These are phyloP conservation scores for Guadua angustifolia DNA, from an alignment of 176 grass and related monocot species.

Conservation along the genomic window DNA sequence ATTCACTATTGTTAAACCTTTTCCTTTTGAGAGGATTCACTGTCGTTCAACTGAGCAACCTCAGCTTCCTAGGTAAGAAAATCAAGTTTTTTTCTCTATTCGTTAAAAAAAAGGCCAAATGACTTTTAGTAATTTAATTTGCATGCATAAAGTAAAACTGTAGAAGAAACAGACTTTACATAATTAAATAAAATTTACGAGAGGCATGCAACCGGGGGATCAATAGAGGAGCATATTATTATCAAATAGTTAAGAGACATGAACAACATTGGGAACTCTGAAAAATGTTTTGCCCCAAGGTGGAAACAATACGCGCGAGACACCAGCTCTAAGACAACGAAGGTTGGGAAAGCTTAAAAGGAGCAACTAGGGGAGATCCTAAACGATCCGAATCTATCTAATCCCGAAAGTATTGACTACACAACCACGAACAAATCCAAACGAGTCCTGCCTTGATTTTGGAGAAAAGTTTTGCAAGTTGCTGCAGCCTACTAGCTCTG, in stretches of 20 bases:
- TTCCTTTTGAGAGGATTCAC: no score
- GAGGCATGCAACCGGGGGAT: background rate
- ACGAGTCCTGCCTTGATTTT: slow-evolving; percentile 19
- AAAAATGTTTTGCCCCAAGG: background rate
- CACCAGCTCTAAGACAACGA: slow-evolving; percentile 11
- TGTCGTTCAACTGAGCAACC: no score
- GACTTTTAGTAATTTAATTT: no score
- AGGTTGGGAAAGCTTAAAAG: slow-evolving; percentile 17
- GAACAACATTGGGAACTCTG: background rate
- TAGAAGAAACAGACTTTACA: no score
- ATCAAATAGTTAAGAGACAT: background rate
- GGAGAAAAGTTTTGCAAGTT: slow-evolving; percentile 27
- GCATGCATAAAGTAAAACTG: no score
- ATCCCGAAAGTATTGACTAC: slow-evolving; percentile 39
- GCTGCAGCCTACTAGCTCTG: slow-evolving; percentile 31
- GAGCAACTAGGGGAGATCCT: slow-evolving; percentile 42
- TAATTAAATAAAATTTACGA: no score
- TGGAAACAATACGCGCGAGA: slow-evolving; percentile 33
- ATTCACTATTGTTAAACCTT: background rate
- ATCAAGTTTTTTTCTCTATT: no score
- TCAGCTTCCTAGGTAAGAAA: no score
- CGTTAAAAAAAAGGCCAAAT: no score
- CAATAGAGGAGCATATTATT: background rate
- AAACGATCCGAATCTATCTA: slow-evolving; percentile 45
- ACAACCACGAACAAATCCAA: slow-evolving; percentile 28